A percentile compares a stretch with the other conserved stretches of the same genome.
These are phyloP conservation scores for Rhodamnia argentea DNA, from an alignment of 345 rosid genomes.

Conservation along the genomic window DNA sequence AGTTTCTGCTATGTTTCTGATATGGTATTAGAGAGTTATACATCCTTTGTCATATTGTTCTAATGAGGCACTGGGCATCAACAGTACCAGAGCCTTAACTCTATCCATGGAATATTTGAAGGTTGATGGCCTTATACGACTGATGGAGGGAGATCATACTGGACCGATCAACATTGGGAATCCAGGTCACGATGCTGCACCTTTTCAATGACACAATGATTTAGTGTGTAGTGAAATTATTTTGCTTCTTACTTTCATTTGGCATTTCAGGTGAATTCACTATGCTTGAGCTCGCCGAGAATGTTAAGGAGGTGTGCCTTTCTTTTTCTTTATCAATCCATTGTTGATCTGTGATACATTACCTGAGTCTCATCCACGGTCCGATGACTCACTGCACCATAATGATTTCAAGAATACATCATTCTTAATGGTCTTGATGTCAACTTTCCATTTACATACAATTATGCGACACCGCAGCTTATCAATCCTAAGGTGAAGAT, in stretches of 20 bases:
- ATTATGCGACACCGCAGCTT: slow-evolving; percentile 26
- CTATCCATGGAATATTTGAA: slow-evolving; percentile 1
- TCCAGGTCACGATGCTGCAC: slow-evolving; percentile 25
- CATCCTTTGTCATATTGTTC: neutral
- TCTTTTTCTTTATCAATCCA: neutral
- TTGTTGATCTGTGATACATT: neutral
- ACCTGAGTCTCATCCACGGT: neutral
- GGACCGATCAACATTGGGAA: slow-evolving; percentile 89
- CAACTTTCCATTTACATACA: neutral
- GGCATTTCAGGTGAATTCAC: slow-evolving; percentile 66
- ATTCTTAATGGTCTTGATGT: neutral
- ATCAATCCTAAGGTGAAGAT: slow-evolving; percentile 68
- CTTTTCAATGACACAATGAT: neutral
- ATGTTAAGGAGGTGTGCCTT: slow-evolving; percentile 65
- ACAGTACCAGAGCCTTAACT: neutral
- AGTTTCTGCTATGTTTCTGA: slow-evolving; percentile 93
- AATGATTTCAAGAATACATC: neutral
- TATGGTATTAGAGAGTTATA: slow-evolving; percentile 37
- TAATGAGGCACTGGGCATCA: neutral
- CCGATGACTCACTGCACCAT: neutral
- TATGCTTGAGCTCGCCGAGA: slow-evolving; percentile 80
- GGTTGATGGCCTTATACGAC: slow-evolving; percentile 88
- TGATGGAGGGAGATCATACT: slow-evolving; percentile 84
- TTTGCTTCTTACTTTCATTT: neutral
- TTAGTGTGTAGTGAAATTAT: neutral